Conservation (phyloP, 805 yeast genomes). For the Pichia pseudocactophila region DNA sequence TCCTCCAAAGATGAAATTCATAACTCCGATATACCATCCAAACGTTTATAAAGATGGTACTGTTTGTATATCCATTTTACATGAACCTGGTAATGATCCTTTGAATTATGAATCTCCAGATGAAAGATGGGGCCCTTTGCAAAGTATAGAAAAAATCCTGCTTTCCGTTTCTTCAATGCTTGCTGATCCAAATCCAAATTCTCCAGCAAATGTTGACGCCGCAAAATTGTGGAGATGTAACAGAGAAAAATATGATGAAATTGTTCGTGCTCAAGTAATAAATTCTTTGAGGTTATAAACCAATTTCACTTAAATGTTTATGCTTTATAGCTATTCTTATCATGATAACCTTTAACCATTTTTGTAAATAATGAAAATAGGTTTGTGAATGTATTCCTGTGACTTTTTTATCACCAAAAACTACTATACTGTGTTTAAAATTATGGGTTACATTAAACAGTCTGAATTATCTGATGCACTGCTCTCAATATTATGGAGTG, state of each 20-base stretch:
- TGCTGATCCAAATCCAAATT: slow-evolving; percentile 93
- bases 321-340: too few relatives aligned
- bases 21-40: slow-evolving; percentile 84
- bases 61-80: slow-evolving; percentile 91
- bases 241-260: slow-evolving; percentile 53
- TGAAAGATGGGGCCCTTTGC: slow-evolving; percentile 97
- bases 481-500: too few relatives aligned
- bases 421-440: too few relatives aligned
- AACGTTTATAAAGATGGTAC: slow-evolving; percentile 91
- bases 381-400: too few relatives aligned
- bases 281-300: slow-evolving; percentile 4
- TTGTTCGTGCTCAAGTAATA: slow-evolving; percentile 55
- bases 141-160: slow-evolving; percentile 92
- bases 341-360: too few relatives aligned
- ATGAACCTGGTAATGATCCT: slow-evolving; percentile 97
- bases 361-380: too few relatives aligned
- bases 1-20: slow-evolving; percentile 56
- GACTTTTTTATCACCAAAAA: too few relatives aligned
- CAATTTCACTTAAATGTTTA: too few relatives aligned
- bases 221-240: slow-evolving; percentile 88
- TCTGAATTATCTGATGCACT: too few relatives aligned
- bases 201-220: slow-evolving; percentile 82
- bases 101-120: slow-evolving; percentile 90
- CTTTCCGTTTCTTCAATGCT: slow-evolving; percentile 91
- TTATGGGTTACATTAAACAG: too few relatives aligned